Conservation (phyloP, 148 eudicot species). For the Heliosperma pusillum region DNA sequence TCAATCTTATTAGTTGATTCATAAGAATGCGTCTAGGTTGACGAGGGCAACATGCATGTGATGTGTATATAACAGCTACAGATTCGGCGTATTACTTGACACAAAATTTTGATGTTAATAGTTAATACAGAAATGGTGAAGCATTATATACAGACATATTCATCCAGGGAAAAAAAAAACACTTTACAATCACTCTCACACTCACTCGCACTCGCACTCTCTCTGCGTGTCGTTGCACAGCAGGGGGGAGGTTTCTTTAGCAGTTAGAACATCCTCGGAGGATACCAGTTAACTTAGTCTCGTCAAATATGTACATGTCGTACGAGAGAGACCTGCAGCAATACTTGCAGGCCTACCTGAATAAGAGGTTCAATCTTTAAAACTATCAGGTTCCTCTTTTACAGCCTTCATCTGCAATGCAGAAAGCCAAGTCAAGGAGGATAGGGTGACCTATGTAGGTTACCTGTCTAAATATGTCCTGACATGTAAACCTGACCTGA, state of each 20-base stretch:
- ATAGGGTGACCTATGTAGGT: not conserved
- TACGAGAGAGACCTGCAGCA: constrained; percentile 7
- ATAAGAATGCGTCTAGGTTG: not conserved
- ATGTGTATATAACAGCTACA: not conserved
- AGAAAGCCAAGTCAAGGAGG: not conserved
- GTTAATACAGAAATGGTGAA: not conserved
- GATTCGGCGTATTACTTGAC: not conserved
- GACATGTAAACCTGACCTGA: no score
- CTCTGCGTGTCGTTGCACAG: not conserved
- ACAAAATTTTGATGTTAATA: not conserved
- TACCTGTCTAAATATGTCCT: no score
- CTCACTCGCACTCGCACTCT: not conserved
- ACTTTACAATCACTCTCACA: constrained; percentile 19
- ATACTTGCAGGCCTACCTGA: not conserved
- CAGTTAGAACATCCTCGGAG: constrained; percentile 3
- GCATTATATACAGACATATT: not conserved
- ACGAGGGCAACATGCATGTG: not conserved
- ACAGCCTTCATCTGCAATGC: constrained; percentile 22
- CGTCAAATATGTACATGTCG: not conserved
- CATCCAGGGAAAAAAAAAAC: not conserved
- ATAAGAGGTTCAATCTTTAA: constrained; percentile 12
- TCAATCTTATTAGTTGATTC: not conserved
- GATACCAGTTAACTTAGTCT: not conserved
- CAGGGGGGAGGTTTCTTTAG: not conserved
- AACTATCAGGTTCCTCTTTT: constrained; percentile 15